Evolutionary conservation across 768 basidiomycete species (phyloP).

Genomic region (Boletus subparvulus): DNA sequence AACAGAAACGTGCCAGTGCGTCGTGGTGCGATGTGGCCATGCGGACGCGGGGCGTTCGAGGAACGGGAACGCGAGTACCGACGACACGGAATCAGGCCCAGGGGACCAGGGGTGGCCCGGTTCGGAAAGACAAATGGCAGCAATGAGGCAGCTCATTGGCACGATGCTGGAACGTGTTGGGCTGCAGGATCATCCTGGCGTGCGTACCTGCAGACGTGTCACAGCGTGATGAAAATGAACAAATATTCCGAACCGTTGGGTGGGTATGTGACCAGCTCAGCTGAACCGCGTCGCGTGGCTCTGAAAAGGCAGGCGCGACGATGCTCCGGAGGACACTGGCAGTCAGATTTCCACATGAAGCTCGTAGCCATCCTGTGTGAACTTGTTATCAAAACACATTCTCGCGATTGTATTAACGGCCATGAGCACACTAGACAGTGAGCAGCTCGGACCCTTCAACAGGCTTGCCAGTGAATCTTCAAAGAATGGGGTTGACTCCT

Average conservation of each 20-base stretch:
- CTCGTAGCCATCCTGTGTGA: too few species aligned
- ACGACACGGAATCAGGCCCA: too few species aligned
- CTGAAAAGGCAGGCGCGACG: not conserved
- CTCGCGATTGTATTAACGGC: not conserved
- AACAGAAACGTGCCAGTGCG: not conserved
- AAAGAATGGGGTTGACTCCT: not conserved
- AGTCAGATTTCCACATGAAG: too few species aligned
- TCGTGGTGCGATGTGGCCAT: not conserved
- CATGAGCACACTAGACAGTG: conserved; percentile 4
- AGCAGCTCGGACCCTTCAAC: not conserved
- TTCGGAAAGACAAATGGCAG: too few species aligned
- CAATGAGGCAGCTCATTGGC: not conserved
- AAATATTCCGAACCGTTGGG: conserved; percentile 59
- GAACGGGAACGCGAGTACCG: not conserved
- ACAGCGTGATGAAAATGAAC: conserved; percentile 72
- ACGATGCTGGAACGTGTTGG: too few species aligned
- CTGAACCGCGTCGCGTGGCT: conserved; percentile 14
- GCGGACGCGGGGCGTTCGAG: not conserved
- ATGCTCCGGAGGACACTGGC: not conserved
- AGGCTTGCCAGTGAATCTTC: not conserved
- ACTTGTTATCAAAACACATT: too few species aligned
- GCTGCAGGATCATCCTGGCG: not conserved
- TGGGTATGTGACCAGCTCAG: conserved; percentile 49
- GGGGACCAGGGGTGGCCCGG: too few species aligned
- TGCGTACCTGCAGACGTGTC: conserved; percentile 70